A percentile compares a stretch with the other conserved stretches of the same genome.
These are phyloP conservation scores for Globisporangium nunn DNA, from an alignment of 352 stramenopile genomes.

Conservation along the genomic window DNA sequence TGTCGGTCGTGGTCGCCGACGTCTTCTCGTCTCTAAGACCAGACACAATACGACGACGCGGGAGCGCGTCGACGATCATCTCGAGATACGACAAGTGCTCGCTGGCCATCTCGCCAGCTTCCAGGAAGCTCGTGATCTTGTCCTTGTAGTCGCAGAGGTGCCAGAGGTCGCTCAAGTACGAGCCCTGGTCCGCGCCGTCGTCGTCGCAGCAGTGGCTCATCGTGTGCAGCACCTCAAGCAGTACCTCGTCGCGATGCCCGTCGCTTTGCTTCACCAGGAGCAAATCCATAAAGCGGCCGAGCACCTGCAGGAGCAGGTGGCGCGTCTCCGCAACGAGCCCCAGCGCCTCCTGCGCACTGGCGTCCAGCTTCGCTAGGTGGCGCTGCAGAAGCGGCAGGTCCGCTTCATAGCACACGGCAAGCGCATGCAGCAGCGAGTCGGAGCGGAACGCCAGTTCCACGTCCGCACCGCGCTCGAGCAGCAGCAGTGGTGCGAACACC, in stretches of 20 bases:
- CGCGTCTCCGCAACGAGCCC: slow-evolving; percentile 40
- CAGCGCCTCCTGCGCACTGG: slow-evolving; percentile 20
- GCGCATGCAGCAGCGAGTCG: slow-evolving; percentile 33
- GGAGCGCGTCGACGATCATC: slow-evolving; percentile 60
- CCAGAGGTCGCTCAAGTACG: slow-evolving; percentile 70
- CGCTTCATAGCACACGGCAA: slow-evolving; percentile 55
- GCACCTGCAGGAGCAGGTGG: slow-evolving; percentile 33
- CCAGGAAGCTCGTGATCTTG: slow-evolving; percentile 47
- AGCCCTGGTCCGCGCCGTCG: slow-evolving; percentile 46
- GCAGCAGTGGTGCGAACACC: slow-evolving; percentile 17
- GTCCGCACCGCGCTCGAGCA: slow-evolving; percentile 25
- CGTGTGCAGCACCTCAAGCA: slow-evolving; percentile 55
- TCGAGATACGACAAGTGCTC: slow-evolving; percentile 67
- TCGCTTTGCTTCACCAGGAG: slow-evolving; percentile 27
- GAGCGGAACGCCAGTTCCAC: slow-evolving; percentile 18
- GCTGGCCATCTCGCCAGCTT: slow-evolving; percentile 36
- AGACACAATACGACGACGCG: slow-evolving; percentile 27
- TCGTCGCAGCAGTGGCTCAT: slow-evolving; percentile 50
- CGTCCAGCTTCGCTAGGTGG: slow-evolving; percentile 35
- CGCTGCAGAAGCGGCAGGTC: slow-evolving; percentile 42
- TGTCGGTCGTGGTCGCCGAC: neutral
- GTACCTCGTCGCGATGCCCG: slow-evolving; percentile 21
- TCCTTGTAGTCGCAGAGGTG: slow-evolving; percentile 51
- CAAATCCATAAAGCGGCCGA: slow-evolving; percentile 24
- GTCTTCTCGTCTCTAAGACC: slow-evolving; percentile 1